Conservation (phyloP, 2,329 filamentous ascomycete genomes). For the Dryadomyces sulphureus region DNA sequence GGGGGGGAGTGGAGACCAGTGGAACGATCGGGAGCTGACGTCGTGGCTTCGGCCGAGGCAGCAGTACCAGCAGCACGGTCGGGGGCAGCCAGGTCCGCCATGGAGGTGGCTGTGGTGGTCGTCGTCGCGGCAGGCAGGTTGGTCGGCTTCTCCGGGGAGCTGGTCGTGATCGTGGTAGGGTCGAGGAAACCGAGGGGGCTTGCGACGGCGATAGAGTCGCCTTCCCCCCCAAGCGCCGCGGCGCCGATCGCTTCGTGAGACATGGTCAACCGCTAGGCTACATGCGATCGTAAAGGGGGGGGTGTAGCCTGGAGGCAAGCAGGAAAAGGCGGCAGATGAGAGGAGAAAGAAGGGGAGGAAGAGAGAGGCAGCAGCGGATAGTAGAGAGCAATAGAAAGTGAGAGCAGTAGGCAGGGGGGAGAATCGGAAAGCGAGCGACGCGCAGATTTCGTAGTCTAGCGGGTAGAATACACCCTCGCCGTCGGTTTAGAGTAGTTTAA, state of each 20-base stretch:
- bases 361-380: slow-evolving; percentile 1
- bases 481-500: not conserved
- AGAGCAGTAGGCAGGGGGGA: not conserved
- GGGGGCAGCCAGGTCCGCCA: slow-evolving; percentile 5
- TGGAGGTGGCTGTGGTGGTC: not conserved
- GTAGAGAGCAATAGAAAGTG: slow-evolving; percentile 1
- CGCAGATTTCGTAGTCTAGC: slow-evolving; percentile 1
- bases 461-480: slow-evolving; percentile 1
- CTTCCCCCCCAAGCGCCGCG: slow-evolving; percentile 24
- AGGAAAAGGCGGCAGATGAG: not conserved
- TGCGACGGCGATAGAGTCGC: slow-evolving; percentile 14
- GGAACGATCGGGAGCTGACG: slow-evolving; percentile 16
- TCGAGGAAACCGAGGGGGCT: slow-evolving; percentile 7
- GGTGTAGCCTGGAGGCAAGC: slow-evolving; percentile 10
- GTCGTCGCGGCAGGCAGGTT: slow-evolving; percentile 9
- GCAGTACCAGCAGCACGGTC: slow-evolving; percentile 1
- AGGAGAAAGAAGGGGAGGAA: slow-evolving; percentile 1
- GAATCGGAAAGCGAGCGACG: slow-evolving; percentile 1
- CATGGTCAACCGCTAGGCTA: slow-evolving; percentile 25
- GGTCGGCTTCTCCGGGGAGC: slow-evolving; percentile 10
- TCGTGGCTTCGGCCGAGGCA: slow-evolving; percentile 8
- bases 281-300: slow-evolving; percentile 14
- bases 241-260: slow-evolving; percentile 39
- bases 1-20: slow-evolving; percentile 47
- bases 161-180: not conserved